phyloP scores from a whole-genome alignment of 2,329 filamentous ascomycete species.

The Pseudogymnoascus sp. region DNA sequence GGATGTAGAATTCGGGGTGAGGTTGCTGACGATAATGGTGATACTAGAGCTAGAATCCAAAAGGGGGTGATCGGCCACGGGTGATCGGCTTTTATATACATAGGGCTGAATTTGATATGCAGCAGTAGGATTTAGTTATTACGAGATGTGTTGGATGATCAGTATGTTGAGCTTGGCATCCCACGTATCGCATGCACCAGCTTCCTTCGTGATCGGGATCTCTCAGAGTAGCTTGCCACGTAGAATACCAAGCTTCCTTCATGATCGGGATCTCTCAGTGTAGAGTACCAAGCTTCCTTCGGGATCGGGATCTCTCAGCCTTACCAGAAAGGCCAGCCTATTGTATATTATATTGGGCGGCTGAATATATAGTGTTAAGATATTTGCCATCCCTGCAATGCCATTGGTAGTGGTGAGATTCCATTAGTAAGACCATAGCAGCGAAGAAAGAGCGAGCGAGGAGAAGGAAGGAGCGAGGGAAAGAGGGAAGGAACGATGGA shows the following conservation, averaged over 20 bases:
- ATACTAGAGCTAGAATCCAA: too few relatives aligned
- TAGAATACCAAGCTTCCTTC: neutral
- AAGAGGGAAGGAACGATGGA: too few relatives aligned
- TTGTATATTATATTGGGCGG: neutral
- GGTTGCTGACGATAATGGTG: too few relatives aligned
- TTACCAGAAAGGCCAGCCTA: neutral
- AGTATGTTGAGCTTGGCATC: neutral
- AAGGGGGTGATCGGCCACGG: too few relatives aligned
- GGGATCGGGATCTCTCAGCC: neutral
- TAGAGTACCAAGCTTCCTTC: neutral
- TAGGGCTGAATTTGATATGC: neutral
- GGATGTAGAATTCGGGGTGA: too few relatives aligned
- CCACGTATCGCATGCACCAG: neutral
- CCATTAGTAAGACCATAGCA: too few relatives aligned
- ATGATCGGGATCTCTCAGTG: neutral
- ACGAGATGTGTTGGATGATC: neutral
- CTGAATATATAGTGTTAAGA: neutral
- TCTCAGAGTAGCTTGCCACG: too few relatives aligned
- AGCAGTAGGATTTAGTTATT: neutral
- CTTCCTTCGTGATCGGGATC: too few relatives aligned
- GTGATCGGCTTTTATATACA: too few relatives aligned
- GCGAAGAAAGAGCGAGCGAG: too few relatives aligned
- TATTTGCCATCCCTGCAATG: neutral
- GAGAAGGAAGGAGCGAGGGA: too few relatives aligned
- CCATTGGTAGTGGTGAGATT: too few relatives aligned